A percentile compares a stretch with the other conserved stretches of the same genome.
Evolutionary conservation across 2,329 filamentous ascomycete species (phyloP).

Genomic region (Colletotrichum spinosum): DNA sequence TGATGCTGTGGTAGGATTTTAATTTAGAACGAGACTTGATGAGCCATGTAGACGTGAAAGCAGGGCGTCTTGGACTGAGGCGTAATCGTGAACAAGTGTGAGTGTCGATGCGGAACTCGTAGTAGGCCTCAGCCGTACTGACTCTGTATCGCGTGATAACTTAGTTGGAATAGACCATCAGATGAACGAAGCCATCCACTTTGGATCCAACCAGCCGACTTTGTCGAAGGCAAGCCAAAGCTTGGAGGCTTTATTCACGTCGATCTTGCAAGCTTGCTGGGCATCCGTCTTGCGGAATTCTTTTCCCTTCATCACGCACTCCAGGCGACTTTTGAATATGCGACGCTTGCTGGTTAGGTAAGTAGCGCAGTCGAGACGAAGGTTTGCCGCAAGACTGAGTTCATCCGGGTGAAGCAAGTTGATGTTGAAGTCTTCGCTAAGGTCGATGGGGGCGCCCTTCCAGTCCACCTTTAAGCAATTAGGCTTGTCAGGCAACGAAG

Average conservation of each 20-base stretch:
- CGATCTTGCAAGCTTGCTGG: slow-evolving; percentile 97
- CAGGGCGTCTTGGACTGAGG: slow-evolving; percentile 1
- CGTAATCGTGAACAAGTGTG: background rate
- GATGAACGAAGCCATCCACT: slow-evolving; percentile 54
- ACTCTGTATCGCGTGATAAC: no score
- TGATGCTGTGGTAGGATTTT: slow-evolving; percentile 19
- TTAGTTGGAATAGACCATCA: slow-evolving; percentile 38
- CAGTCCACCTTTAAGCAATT: slow-evolving; percentile 87
- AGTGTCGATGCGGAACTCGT: no score
- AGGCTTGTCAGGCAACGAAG: slow-evolving; percentile 72
- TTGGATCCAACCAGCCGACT: slow-evolving; percentile 81
- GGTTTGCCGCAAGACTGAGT: slow-evolving; percentile 77
- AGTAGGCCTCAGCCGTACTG: no score
- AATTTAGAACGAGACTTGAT: background rate
- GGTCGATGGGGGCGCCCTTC: slow-evolving; percentile 84
- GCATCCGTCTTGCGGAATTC: slow-evolving; percentile 96
- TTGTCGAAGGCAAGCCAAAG: slow-evolving; percentile 90
- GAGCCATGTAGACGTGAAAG: slow-evolving; percentile 4
- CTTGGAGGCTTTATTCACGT: slow-evolving; percentile 97
- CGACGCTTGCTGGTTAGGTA: slow-evolving; percentile 94
- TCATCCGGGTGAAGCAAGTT: slow-evolving; percentile 83
- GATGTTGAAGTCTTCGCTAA: slow-evolving; percentile 77
- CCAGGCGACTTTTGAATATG: slow-evolving; percentile 83
- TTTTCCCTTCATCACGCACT: slow-evolving; percentile 75
- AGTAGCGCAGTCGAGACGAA: slow-evolving; percentile 86